Conservation (phyloP, 441 rosid genomes). For the Erodium moschatum region DNA sequence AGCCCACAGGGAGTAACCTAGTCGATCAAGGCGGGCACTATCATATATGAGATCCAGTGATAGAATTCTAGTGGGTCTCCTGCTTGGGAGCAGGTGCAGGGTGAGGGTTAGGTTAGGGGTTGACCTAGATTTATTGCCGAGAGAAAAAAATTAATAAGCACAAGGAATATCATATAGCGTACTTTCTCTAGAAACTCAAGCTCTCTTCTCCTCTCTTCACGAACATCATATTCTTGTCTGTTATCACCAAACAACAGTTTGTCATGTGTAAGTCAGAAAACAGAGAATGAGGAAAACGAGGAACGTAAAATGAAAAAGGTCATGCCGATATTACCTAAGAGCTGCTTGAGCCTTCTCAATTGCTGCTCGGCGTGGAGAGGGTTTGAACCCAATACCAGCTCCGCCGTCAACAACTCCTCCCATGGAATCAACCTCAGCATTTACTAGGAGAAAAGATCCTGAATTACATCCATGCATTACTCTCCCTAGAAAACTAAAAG, state of each 20-base stretch:
- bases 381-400: constrained; percentile 27
- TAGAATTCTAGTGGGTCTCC: no score
- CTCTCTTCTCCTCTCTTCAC: constrained; percentile 92
- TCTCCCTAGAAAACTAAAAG: constrained; percentile 30
- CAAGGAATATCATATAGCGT: constrained; percentile 30
- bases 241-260: constrained; percentile 21
- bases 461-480: constrained; percentile 78
- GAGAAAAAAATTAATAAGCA: constrained; percentile 9
- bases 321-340: constrained; percentile 55
- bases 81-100: no score
- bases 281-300: constrained; percentile 4
- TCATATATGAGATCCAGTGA: no score
- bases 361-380: no score
- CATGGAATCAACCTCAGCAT: constrained; percentile 99
- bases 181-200: constrained; percentile 85
- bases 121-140: no score
- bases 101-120: no score
- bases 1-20: no score
- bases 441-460: constrained; percentile 54
- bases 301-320: not conserved
- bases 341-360: constrained; percentile 40
- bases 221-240: constrained; percentile 98
- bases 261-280: constrained; percentile 12
- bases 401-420: constrained; percentile 96
- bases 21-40: no score